Base-by-base conservation (phyloP, 2,329 filamentous ascomycete genomes). In the Zymoseptoria brevis region DNA sequence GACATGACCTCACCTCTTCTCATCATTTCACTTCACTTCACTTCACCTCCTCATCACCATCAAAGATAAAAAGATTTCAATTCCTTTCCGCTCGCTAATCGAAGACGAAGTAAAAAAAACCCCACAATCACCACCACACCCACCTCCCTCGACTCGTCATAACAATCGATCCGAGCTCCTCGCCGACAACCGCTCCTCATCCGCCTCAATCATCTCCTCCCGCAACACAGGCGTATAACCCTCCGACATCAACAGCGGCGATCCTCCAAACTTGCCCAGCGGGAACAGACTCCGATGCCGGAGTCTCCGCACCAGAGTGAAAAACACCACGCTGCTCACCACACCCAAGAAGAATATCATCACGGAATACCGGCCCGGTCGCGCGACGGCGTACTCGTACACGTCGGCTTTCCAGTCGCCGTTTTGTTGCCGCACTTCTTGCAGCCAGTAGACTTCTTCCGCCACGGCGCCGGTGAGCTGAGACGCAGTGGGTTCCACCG, bases 401-500 rank as follows among this genome's bases (percentile, higher is more conserved):
- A 50, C 58, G 35, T 63, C 48, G 3, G 29, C 41, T 24, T 30
- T 61, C 57, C 54, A 61, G 30, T 54, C 49, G 3, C 54, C 50
- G 50, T 61, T 57, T n/a, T 58, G 55, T 19, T 52, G 57, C 30
- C 57, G 53, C 1, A 62, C 8, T 19, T 59, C 59, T 50, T 64
- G 60, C 21, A 61, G 50, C 62, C 62, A 64, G 35, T 54, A 56
- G 13, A 61, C 8, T 58, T 64, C 62, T 19, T 64, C 62, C 5
- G 59, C 62, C 8, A 60, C 59, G 3, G 62, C 59, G 3, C 50
- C 59, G 49, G 52, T 60, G 9, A 60, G 48, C 22, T 24, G 22
- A 45, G 11, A n/a, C 4, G 22, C 3, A 9, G 8, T 29, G 8
- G 51, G 22, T 1, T 19, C 22, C 8, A 26, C 51, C 19, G 58